phyloP scores from a whole-genome alignment of 2,329 filamentous ascomycete species.

The Pseudocercospora macadamiae region DNA sequence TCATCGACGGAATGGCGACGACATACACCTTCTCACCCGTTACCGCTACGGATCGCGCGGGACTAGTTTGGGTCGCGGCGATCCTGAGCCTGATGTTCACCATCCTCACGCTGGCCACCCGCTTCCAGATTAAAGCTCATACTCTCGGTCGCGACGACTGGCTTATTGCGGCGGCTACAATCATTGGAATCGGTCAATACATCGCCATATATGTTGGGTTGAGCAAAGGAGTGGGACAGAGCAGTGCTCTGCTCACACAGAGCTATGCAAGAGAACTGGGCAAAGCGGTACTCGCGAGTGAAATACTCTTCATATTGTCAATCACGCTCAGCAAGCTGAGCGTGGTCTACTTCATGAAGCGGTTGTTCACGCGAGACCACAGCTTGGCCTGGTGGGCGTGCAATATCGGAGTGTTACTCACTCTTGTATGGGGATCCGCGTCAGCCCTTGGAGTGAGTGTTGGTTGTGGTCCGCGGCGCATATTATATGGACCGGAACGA shows the following conservation, averaged over 20 bases:
- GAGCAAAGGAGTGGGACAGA: conserved; percentile 23
- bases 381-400: conserved; percentile 26
- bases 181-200: conserved; percentile 28
- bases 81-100: conserved; percentile 34
- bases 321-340: conserved; percentile 35
- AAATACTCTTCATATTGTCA: conserved; percentile 33
- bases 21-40: conserved; percentile 23
- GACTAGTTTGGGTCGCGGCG: conserved; percentile 32
- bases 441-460: conserved; percentile 29
- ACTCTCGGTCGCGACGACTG: conserved; percentile 35
- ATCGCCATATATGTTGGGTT: conserved; percentile 30
- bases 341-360: conserved; percentile 37
- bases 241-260: conserved; percentile 21
- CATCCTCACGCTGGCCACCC: conserved; percentile 29
- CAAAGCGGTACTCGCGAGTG: conserved; percentile 30
- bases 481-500: conserved; percentile 21
- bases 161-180: conserved; percentile 27
- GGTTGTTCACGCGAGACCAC: conserved; percentile 35
- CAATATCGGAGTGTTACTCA: conserved; percentile 22
- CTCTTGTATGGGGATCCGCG: conserved; percentile 31
- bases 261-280: conserved; percentile 17
- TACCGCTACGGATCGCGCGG: conserved; percentile 20
- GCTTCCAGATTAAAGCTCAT: conserved; percentile 33
- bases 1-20: conserved; percentile 6
- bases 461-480: conserved; percentile 21